These are phyloP conservation scores for Aspergillus leporis DNA, from an alignment of 495 filamentous ascomycete genomes.

Conservation along the genomic window DNA sequence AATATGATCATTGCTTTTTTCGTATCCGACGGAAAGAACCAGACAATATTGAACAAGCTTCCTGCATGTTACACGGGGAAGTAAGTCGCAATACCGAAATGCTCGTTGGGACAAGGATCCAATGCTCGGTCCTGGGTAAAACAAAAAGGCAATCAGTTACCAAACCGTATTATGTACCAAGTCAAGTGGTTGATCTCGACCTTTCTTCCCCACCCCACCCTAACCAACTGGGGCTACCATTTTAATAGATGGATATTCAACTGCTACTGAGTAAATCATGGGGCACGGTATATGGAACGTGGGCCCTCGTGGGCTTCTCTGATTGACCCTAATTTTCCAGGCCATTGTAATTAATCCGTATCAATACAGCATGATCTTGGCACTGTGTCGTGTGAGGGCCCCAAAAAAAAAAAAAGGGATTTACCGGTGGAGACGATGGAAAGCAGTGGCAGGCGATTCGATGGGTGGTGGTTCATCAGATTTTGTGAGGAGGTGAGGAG, in stretches of 20 bases:
- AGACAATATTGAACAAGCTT: neutral
- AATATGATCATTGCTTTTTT: neutral
- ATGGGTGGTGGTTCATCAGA: neutral
- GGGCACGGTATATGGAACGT: neutral
- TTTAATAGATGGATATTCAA: too few species aligned
- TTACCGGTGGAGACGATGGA: neutral
- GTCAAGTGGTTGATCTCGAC: neutral
- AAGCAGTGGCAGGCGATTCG: conserved; percentile 3
- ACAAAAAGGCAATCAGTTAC: neutral
- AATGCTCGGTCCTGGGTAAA: too few species aligned
- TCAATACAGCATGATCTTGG: conserved; percentile 7
- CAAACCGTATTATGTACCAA: neutral
- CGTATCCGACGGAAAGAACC: neutral
- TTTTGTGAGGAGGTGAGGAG: neutral
- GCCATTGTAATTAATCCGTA: neutral
- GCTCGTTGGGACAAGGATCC: too few species aligned
- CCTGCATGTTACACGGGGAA: neutral
- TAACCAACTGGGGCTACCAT: neutral
- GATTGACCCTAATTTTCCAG: conserved; percentile 2
- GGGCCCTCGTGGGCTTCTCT: neutral
- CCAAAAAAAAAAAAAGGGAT: neutral
- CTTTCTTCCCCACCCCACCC: neutral
- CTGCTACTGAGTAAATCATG: neutral
- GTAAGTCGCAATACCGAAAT: neutral
- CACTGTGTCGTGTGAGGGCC: conserved; percentile 14